Conservation (phyloP, 1,139 yeast genomes). For the Williopsis jadinii region DNA sequence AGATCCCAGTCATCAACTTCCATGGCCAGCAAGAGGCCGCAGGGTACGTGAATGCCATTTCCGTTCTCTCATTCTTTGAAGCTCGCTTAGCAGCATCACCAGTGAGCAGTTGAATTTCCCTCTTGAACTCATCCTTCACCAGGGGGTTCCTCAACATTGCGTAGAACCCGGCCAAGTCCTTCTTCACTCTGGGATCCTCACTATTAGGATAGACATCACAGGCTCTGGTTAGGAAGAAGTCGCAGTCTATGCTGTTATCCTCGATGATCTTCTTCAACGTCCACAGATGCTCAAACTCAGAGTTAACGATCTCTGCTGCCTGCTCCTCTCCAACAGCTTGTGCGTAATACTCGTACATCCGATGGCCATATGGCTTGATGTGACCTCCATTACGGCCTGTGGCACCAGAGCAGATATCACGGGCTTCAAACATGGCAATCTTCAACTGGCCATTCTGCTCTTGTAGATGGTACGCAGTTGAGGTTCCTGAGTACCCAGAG, state of each 20-base stretch:
- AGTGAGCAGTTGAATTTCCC: constrained; percentile 11
- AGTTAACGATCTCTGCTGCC: constrained; percentile 30
- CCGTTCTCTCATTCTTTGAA: constrained; percentile 12
- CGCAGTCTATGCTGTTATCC: constrained; percentile 30
- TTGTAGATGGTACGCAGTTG: constrained; percentile 28
- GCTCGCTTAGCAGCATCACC: constrained; percentile 14
- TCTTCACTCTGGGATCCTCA: constrained; percentile 14
- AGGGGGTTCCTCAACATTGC: constrained; percentile 20
- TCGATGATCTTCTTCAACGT: constrained; percentile 25
- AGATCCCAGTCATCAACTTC: constrained; percentile 28
- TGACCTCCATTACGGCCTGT: constrained; percentile 47
- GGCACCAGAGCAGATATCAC: constrained; percentile 39
- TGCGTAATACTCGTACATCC: constrained; percentile 21
- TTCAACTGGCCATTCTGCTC: constrained; percentile 17
- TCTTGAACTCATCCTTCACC: constrained; percentile 22
- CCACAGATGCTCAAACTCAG: constrained; percentile 28
- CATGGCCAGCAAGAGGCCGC: constrained; percentile 38
- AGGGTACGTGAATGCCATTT: constrained; percentile 29
- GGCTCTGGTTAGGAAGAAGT: constrained; percentile 24
- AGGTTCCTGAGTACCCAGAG: constrained; percentile 37
- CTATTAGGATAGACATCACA: constrained; percentile 29
- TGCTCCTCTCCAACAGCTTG: constrained; percentile 21
- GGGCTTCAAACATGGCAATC: constrained; percentile 34
- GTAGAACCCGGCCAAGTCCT: constrained; percentile 12
- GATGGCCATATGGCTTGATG: constrained; percentile 31